Evolutionary conservation across 805 yeast species (phyloP).

Genomic region (Jamesozyma spencerorum): DNA sequence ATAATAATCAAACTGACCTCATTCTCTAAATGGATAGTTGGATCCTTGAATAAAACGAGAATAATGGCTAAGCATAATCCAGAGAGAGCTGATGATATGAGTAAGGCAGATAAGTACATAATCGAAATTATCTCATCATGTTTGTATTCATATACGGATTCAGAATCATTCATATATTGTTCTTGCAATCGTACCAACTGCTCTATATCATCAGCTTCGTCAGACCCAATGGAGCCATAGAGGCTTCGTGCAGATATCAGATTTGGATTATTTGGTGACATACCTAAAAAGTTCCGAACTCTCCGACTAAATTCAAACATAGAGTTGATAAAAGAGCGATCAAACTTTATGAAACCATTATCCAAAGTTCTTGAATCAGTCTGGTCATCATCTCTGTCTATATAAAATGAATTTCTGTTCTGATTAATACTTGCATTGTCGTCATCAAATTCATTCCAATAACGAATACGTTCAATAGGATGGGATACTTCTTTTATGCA

Average conservation of each 20-base stretch:
- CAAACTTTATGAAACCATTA: slow-evolving; percentile 21
- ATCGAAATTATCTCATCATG: slow-evolving; percentile 28
- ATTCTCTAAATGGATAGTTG: slow-evolving; percentile 15
- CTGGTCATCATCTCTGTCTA: slow-evolving; percentile 4
- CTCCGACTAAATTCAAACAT: slow-evolving; percentile 15
- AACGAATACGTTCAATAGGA: slow-evolving; percentile 11
- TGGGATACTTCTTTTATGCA: background rate
- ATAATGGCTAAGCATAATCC: slow-evolving; percentile 23
- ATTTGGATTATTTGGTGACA: too few relatives aligned
- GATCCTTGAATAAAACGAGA: slow-evolving; percentile 18
- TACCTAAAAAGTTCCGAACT: slow-evolving; percentile 7
- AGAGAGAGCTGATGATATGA: slow-evolving; percentile 21
- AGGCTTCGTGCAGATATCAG: too few relatives aligned
- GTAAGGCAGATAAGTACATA: slow-evolving; percentile 20
- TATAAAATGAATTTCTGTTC: slow-evolving; percentile 4
- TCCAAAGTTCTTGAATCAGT: slow-evolving; percentile 6
- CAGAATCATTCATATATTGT: slow-evolving; percentile 18
- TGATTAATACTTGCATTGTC: slow-evolving; percentile 14
- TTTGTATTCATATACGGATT: slow-evolving; percentile 21
- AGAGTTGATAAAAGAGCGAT: slow-evolving; percentile 17
- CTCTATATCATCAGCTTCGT: slow-evolving; percentile 12
- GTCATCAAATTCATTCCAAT: slow-evolving; percentile 31
- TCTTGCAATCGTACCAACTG: slow-evolving; percentile 12
- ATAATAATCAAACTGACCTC: slow-evolving; percentile 12
- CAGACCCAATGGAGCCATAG: background rate